These are phyloP conservation scores for Arthromyces matolae DNA, from an alignment of 768 basidiomycete species.

Conservation along the genomic window DNA sequence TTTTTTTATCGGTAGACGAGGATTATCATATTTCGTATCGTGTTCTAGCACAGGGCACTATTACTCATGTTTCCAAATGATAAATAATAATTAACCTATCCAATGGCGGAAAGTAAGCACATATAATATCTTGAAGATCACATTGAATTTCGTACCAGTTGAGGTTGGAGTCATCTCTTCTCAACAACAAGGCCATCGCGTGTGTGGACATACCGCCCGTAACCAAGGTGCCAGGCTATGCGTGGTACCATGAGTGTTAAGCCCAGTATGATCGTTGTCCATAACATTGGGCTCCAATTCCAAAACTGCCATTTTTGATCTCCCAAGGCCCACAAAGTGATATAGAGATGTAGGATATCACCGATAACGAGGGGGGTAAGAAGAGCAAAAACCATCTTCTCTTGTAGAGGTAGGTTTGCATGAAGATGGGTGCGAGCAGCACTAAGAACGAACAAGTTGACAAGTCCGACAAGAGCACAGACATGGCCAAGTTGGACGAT, in stretches of 20 bases:
- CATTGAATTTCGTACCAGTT: conserved; percentile 3
- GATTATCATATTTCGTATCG: conserved; percentile 10
- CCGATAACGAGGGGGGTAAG: conserved; percentile 67
- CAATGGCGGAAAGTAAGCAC: background rate
- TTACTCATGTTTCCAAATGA: conserved; percentile 1
- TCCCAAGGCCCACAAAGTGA: conserved; percentile 77
- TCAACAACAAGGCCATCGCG: conserved; percentile 47
- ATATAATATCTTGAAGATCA: background rate
- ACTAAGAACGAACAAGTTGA: conserved; percentile 66
- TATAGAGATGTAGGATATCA: conserved; percentile 59
- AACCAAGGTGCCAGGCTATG: conserved; percentile 69
- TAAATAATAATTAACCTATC: background rate
- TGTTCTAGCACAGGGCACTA: conserved; percentile 8
- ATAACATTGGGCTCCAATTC: conserved; percentile 67
- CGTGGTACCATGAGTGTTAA: conserved; percentile 66
- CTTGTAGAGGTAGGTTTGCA: conserved; percentile 60
- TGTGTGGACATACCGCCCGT: conserved; percentile 67
- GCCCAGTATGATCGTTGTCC: conserved; percentile 62
- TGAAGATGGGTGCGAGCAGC: conserved; percentile 59
- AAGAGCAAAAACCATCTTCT: conserved; percentile 62
- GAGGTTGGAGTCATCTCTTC: conserved; percentile 12
- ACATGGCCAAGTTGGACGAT: conserved; percentile 75
- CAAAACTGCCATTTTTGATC: conserved; percentile 59
- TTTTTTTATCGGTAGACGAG: conserved; percentile 14
- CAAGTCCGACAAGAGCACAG: conserved; percentile 66